phyloP scores from a whole-genome alignment of 176 grass and related monocot species.

The Eremochloa ophiuroides region DNA sequence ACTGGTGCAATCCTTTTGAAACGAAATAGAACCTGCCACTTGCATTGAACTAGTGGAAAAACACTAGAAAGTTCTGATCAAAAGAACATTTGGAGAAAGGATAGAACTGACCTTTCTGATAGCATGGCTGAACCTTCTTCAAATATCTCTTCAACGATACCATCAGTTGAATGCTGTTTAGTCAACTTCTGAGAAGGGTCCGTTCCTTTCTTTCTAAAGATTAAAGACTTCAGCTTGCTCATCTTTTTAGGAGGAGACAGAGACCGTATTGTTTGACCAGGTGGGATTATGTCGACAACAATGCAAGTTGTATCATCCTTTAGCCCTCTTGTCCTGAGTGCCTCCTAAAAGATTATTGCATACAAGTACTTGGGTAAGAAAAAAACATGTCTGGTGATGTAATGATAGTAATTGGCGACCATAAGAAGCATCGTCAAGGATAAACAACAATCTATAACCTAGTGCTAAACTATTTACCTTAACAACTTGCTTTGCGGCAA shows the following conservation, averaged over 20 bases:
- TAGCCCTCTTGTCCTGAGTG: constrained; percentile 84
- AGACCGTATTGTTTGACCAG: constrained; percentile 57
- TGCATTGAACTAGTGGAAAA: neutral
- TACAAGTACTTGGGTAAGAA: neutral
- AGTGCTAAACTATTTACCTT: constrained; percentile 48
- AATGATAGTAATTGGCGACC: neutral
- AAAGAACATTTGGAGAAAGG: neutral
- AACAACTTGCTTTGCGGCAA: constrained; percentile 91
- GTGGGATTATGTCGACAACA: constrained; percentile 83
- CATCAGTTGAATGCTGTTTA: constrained; percentile 67
- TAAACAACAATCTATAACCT: neutral
- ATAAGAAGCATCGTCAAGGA: constrained; percentile 18
- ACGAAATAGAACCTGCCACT: neutral
- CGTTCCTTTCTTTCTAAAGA: constrained; percentile 68
- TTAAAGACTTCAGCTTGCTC: constrained; percentile 76
- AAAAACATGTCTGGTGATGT: neutral
- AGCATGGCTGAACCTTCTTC: constrained; percentile 99
- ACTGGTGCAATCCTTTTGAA: neutral
- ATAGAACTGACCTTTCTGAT: constrained; percentile 63
- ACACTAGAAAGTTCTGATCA: neutral
- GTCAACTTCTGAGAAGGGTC: constrained; percentile 60
- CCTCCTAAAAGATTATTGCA: constrained; percentile 60
- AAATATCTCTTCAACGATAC: constrained; percentile 78
- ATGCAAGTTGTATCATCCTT: constrained; percentile 98
- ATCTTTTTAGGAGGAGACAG: constrained; percentile 76